Evolutionary conservation across 176 grass and related monocot genomes (phyloP).

Genomic region (Thalia dealbata): DNA sequence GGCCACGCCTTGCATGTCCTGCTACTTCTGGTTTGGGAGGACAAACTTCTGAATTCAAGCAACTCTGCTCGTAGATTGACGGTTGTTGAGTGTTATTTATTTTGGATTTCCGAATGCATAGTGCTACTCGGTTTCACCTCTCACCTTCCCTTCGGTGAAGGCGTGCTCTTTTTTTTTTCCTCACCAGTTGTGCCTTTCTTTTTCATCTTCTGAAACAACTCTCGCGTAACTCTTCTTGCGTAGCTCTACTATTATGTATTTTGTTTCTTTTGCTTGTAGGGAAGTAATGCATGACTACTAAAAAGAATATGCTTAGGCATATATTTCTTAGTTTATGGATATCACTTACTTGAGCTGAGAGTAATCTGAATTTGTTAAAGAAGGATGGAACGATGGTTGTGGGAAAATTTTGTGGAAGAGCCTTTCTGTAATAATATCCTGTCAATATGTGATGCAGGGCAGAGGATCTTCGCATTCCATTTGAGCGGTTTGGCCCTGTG

Average conservation of each 20-base stretch:
- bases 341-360: background rate
- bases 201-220: background rate
- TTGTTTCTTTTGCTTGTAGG: background rate
- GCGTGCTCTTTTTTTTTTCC: background rate
- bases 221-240: background rate
- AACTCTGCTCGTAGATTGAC: no score
- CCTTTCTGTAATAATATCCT: background rate
- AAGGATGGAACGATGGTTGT: background rate
- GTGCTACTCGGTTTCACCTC: background rate
- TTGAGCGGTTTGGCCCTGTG: slow-evolving; percentile 55
- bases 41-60: no score
- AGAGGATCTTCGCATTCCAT: slow-evolving; percentile 46
- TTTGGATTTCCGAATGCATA: no score
- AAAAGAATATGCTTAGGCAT: background rate
- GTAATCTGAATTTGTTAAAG: background rate
- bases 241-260: background rate
- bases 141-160: background rate
- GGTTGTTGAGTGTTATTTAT: no score
- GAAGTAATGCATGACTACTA: background rate
- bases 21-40: no score
- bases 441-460: slow-evolving; percentile 27
- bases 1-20: no score
- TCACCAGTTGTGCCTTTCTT: background rate
- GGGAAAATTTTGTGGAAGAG: no score
- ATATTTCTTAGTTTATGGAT: background rate